A percentile compares a stretch with the other conserved stretches of the same genome.
phyloP scores from a whole-genome alignment of 78 protist species.

The Cavenderia fasciculata region DNA sequence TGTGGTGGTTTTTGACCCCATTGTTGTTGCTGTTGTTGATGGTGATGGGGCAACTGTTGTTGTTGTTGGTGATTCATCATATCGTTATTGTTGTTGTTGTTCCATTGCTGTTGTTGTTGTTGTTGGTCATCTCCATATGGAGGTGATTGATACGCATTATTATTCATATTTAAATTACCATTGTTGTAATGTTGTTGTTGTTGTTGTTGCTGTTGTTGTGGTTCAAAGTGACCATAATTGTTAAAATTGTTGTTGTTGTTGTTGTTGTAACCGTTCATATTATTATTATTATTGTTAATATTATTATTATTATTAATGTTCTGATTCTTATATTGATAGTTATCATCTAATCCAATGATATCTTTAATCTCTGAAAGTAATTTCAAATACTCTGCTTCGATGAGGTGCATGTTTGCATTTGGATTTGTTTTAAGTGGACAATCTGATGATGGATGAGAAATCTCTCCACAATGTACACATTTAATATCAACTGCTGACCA shows the following conservation, averaged over 20 bases:
- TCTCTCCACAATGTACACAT: constrained; percentile 82
- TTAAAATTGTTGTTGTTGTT: neutral
- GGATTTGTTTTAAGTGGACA: constrained; percentile 79
- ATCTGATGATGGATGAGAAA: constrained; percentile 79
- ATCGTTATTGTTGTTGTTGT: constrained; percentile 1
- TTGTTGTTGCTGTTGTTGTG: neutral
- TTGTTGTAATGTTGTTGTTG: neutral
- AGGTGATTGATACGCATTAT: constrained; percentile 6
- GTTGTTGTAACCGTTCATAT: neutral
- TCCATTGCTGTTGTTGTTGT: constrained; percentile 23
- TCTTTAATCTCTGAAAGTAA: constrained; percentile 39
- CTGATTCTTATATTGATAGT: neutral
- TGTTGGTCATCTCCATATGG: neutral
- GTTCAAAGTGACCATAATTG: constrained; percentile 12
- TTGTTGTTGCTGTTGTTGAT: constrained; percentile 10
- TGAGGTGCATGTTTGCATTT: constrained; percentile 2
- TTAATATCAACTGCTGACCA: constrained; percentile 65
- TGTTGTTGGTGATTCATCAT: constrained; percentile 26
- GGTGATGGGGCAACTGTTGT: neutral
- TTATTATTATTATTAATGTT: neutral
- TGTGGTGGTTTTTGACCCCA: neutral
- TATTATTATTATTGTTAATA: constrained; percentile 10
- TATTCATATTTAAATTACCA: neutral
- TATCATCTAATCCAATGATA: neutral
- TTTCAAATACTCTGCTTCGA: constrained; percentile 65